These are phyloP conservation scores for Thielaviopsis euricoi DNA, from an alignment of 2,329 filamentous ascomycete genomes.

Conservation along the genomic window DNA sequence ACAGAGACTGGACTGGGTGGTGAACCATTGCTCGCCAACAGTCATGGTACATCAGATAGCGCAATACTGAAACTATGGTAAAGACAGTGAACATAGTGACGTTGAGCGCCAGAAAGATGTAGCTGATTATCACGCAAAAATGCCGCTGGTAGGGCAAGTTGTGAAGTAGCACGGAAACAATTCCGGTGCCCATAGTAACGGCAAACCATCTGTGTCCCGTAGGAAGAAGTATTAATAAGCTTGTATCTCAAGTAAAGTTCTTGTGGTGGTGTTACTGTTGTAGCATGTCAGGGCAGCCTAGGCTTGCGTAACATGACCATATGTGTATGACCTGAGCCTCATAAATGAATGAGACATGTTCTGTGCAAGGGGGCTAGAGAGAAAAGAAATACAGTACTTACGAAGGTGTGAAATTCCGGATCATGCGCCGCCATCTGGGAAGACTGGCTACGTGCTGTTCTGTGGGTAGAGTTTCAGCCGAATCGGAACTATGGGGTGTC, in stretches of 20 bases:
- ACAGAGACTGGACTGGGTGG: constrained; percentile 51
- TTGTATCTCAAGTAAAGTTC: no score
- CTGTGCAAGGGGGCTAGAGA: neutral
- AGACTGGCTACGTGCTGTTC: neutral
- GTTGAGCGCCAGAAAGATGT: constrained; percentile 45
- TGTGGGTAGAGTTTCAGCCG: neutral
- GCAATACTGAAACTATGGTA: constrained; percentile 34
- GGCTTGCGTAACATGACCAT: neutral
- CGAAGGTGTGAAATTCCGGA: constrained; percentile 39
- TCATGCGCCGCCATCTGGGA: constrained; percentile 25
- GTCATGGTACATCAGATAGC: constrained; percentile 48
- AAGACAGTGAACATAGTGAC: constrained; percentile 39
- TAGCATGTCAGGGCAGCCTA: neutral
- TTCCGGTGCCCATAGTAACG: constrained; percentile 50
- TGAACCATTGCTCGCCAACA: constrained; percentile 52
- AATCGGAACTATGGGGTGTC: neutral
- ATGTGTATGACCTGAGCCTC: neutral
- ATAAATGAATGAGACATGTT: neutral
- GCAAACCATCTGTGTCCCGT: constrained; percentile 33
- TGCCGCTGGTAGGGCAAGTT: constrained; percentile 41
- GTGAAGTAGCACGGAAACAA: constrained; percentile 45
- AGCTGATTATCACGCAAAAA: constrained; percentile 42
- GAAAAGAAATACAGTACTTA: constrained; percentile 18
- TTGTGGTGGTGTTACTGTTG: no score
- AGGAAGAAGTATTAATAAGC: no score